phyloP scores from a whole-genome alignment of 106 monocot genomes.

The Phalaenopsis equestris region DNA sequence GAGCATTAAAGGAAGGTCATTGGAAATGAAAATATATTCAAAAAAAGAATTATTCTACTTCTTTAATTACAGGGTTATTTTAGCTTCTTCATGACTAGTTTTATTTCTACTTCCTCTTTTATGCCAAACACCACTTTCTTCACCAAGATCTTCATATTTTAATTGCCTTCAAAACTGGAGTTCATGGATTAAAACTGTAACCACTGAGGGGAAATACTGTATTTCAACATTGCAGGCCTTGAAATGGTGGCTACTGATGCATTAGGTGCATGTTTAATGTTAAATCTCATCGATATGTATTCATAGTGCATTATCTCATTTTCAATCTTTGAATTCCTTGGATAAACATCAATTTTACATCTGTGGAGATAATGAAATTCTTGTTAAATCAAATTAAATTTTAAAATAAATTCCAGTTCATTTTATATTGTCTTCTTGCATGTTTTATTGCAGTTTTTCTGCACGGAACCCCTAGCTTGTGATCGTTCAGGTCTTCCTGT shows the following conservation, averaged over 20 bases:
- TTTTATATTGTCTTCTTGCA: neutral
- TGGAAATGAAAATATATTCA: too few species aligned
- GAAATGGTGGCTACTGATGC: neutral
- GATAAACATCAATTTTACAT: neutral
- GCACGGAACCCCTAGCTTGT: conserved; percentile 21
- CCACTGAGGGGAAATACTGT: too few species aligned
- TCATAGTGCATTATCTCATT: neutral
- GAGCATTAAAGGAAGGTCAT: too few species aligned
- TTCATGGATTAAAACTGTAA: too few species aligned
- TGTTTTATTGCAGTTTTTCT: conserved; percentile 30
- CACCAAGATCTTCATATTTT: too few species aligned
- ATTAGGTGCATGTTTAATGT: neutral
- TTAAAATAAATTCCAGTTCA: neutral
- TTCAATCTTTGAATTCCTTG: neutral
- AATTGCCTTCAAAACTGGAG: too few species aligned
- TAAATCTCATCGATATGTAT: neutral
- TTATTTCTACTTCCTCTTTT: too few species aligned
- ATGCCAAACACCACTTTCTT: too few species aligned
- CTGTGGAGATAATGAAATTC: neutral
- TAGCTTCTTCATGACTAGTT: too few species aligned
- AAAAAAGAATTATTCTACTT: too few species aligned
- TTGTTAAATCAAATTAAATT: neutral
- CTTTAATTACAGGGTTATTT: too few species aligned
- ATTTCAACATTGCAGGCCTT: too few species aligned
- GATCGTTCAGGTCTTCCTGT: conserved; percentile 31